These are phyloP conservation scores for Zygosaccharomyces bailii DNA, from an alignment of 805 yeast species.

Conservation along the genomic window DNA sequence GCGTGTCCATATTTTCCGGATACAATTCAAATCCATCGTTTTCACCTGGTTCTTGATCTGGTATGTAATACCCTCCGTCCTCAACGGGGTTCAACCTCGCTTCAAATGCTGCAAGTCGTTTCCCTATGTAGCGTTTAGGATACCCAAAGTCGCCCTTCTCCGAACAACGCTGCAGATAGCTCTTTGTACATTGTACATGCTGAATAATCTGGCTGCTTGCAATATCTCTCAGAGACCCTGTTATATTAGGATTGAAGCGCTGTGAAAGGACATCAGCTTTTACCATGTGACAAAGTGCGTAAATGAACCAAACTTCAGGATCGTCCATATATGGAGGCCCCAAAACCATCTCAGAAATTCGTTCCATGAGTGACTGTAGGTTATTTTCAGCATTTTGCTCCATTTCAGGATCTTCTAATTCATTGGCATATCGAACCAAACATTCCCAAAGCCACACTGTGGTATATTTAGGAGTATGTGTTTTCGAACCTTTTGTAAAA, in stretches of 20 bases:
- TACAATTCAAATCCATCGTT: slow-evolving; percentile 1
- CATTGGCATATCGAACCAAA: slow-evolving; percentile 15
- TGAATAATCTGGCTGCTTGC: slow-evolving; percentile 24
- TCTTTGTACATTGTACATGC: slow-evolving; percentile 23
- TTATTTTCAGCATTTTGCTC: slow-evolving; percentile 3
- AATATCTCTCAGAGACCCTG: slow-evolving; percentile 22
- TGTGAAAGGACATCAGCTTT: slow-evolving; percentile 26
- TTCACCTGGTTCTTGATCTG: slow-evolving; percentile 3
- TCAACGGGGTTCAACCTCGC: slow-evolving; percentile 16
- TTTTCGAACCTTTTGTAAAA: slow-evolving; percentile 31
- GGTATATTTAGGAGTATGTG: slow-evolving; percentile 30
- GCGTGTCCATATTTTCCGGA: slow-evolving; percentile 13
- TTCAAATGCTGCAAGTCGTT: slow-evolving; percentile 26
- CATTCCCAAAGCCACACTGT: slow-evolving; percentile 32
- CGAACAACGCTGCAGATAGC: slow-evolving; percentile 19
- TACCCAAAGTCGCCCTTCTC: slow-evolving; percentile 21
- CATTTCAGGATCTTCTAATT: slow-evolving; percentile 5
- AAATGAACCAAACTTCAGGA: slow-evolving; percentile 33
- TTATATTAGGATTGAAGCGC: slow-evolving; percentile 13
- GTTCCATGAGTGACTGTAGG: slow-evolving; percentile 24
- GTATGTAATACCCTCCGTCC: slow-evolving; percentile 5
- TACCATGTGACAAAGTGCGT: slow-evolving; percentile 27
- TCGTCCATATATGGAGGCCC: slow-evolving; percentile 37
- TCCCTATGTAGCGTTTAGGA: slow-evolving; percentile 22
- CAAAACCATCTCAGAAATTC: slow-evolving; percentile 28